phyloP scores from a whole-genome alignment of 352 stramenopile genomes.

The Plasmopara halstedii region DNA sequence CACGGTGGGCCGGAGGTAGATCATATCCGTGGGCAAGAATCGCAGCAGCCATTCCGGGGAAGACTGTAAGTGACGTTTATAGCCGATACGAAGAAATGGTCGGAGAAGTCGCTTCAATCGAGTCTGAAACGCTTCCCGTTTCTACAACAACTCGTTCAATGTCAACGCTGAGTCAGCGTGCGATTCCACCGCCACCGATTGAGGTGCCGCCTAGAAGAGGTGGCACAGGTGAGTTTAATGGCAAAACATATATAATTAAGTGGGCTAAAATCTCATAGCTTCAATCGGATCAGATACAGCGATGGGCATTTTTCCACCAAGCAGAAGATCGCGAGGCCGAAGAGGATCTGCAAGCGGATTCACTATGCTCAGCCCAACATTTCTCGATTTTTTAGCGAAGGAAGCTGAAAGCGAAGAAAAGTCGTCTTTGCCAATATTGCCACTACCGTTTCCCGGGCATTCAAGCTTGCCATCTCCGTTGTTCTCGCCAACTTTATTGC shows the following conservation, averaged over 20 bases:
- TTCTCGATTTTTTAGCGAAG: slow-evolving; percentile 58
- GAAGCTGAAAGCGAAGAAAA: slow-evolving; percentile 55
- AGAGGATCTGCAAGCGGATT: slow-evolving; percentile 17
- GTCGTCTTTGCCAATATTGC: slow-evolving; percentile 25
- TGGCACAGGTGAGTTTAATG: slow-evolving; percentile 27
- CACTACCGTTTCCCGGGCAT: slow-evolving; percentile 24
- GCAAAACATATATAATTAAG: too few species aligned
- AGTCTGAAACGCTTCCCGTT: slow-evolving; percentile 15
- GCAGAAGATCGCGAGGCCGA: slow-evolving; percentile 20
- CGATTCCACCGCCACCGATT: slow-evolving; percentile 58
- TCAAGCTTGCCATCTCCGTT: slow-evolving; percentile 33
- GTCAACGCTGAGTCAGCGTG: slow-evolving; percentile 39
- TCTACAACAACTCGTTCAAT: slow-evolving; percentile 8
- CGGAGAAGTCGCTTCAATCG: slow-evolving; percentile 61
- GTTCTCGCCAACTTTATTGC: slow-evolving; percentile 26
- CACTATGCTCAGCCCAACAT: slow-evolving; percentile 66
- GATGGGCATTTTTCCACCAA: slow-evolving; percentile 9
- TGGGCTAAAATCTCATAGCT: too few species aligned
- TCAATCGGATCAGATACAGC: slow-evolving; percentile 16
- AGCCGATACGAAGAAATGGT: slow-evolving; percentile 72
- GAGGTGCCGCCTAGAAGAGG: slow-evolving; percentile 30
- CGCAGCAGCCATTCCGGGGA: slow-evolving; percentile 51
- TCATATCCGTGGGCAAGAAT: slow-evolving; percentile 82
- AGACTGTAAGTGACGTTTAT: slow-evolving; percentile 66
- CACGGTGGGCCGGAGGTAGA: slow-evolving; percentile 42